A percentile compares a stretch with the other conserved stretches of the same genome.
Conservation (phyloP, 2,329 filamentous ascomycete species). For the Venturia oleaginea region DNA sequence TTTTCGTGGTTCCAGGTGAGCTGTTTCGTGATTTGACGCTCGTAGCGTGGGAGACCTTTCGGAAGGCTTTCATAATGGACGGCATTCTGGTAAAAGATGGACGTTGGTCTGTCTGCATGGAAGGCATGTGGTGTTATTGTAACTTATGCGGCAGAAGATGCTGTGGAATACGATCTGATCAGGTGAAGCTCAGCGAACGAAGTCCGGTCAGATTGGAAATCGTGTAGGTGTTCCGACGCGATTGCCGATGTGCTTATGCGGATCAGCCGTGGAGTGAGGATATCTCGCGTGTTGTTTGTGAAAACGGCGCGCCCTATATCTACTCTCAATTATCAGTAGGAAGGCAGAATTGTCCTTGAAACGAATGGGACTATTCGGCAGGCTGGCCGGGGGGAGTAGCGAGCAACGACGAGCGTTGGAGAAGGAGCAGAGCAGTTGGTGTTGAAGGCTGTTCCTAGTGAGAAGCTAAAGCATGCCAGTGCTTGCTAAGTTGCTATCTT, state of each 20-base stretch:
- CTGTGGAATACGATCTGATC: background rate
- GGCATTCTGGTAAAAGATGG: conserved; percentile 9
- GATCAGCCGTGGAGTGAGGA: background rate
- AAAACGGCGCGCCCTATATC: background rate
- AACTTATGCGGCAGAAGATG: background rate
- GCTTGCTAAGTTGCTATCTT: too few relatives aligned
- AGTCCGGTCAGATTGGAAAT: background rate
- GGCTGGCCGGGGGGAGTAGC: background rate
- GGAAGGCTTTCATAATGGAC: background rate
- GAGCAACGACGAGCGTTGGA: background rate
- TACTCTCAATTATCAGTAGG: background rate
- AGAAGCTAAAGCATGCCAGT: too few relatives aligned
- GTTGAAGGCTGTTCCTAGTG: background rate
- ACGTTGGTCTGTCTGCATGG: conserved; percentile 1
- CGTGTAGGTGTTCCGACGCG: background rate
- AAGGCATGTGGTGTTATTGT: background rate
- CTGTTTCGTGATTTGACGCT: conserved; percentile 9
- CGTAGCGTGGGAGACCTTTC: conserved; percentile 5
- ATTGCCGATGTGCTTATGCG: background rate
- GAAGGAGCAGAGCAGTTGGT: background rate
- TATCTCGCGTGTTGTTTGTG: background rate
- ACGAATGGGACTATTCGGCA: background rate
- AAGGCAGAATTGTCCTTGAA: background rate
- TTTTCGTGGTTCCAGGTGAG: background rate
- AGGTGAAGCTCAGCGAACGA: background rate